Conservation (phyloP, 805 yeast species). For the Grigorovia yakushimaensis region DNA sequence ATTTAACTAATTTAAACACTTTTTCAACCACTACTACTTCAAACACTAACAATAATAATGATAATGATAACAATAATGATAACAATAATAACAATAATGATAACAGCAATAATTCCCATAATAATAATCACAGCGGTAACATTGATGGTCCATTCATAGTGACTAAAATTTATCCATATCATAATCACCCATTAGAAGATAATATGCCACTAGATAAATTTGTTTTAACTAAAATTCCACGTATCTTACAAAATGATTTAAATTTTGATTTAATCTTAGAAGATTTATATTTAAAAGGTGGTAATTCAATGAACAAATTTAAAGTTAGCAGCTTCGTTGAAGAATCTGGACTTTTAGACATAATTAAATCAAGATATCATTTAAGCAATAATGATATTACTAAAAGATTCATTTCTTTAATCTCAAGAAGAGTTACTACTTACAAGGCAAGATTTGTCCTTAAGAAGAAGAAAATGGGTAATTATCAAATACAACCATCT, state of each 20-base stretch:
- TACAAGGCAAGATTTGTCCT: conserved; percentile 28
- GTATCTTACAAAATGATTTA: conserved; percentile 26
- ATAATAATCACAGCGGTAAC: not conserved
- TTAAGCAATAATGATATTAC: conserved; percentile 24
- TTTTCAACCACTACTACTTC: not conserved
- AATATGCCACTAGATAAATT: conserved; percentile 24
- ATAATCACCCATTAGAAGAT: conserved; percentile 27
- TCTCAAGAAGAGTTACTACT: conserved; percentile 28
- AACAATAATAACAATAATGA: not conserved
- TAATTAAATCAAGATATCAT: conserved; percentile 24
- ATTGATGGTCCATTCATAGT: conserved; percentile 25
- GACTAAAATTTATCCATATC: conserved; percentile 28
- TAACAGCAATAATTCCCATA: not conserved
- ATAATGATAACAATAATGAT: not conserved
- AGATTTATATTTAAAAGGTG: conserved; percentile 24
- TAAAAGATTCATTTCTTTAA: conserved; percentile 22
- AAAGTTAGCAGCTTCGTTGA: conserved; percentile 27
- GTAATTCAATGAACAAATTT: conserved; percentile 24
- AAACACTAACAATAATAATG: not conserved
- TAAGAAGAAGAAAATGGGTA: conserved; percentile 27
- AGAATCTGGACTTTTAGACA: conserved; percentile 25
- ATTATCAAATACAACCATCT: conserved; percentile 13
- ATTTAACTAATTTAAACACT: not conserved
- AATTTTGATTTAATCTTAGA: conserved; percentile 27
- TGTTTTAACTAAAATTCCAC: conserved; percentile 27